Evolutionary conservation across 2,329 filamentous ascomycete genomes (phyloP), one percentile per base, ranked within the genome.

Genomic region (Sordariomycetes sp.): DNA sequence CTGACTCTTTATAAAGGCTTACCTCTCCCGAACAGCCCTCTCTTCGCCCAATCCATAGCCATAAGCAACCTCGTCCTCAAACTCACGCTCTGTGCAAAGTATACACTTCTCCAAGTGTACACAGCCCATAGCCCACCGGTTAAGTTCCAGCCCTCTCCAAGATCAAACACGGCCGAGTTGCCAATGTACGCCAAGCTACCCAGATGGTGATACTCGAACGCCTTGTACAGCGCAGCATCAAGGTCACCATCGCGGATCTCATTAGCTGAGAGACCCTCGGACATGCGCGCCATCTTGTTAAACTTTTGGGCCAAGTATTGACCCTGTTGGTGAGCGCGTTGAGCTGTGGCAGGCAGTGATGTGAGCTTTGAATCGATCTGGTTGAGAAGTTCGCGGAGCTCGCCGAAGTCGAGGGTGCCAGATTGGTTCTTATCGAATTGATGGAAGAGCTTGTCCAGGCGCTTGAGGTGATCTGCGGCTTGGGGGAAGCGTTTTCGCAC

Each of bases 1-100:
- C 12, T 17, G 9, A 26, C 21, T 5, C 17, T 15, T 21, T 5
- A 40, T 48, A 29, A 45, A 11, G 8, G 15, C 80, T 66, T 62
- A 95, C 90, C 92, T 79, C 92, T 74, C 46, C 92, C 92, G 64
- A 98, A 98, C 16, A 98, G 60, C 10, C 86, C 85, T 54, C 93
- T 73, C 75, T 96, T 98, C n/a, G 78, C 80, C 92, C 92, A 98
- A 57, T 98, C 92, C 92, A 98, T 95, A 14, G 87, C 87, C 59
- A 98, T 68, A 50, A 98, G 61, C 43, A 86, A 75, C 42, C 90
- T 75, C 18, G 92, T 98, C 46, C 92, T 70, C 39, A 96, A 72
- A 58, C 88, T 95, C 31, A 98, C 92, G 51, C 86, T 94, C 68
- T 98, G 86, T 10, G 92, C 87, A 64, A 98, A 98, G 61, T 98